These are phyloP conservation scores for Aspergillus sp. DNA, from an alignment of 2,329 filamentous ascomycete genomes.

Conservation along the genomic window DNA sequence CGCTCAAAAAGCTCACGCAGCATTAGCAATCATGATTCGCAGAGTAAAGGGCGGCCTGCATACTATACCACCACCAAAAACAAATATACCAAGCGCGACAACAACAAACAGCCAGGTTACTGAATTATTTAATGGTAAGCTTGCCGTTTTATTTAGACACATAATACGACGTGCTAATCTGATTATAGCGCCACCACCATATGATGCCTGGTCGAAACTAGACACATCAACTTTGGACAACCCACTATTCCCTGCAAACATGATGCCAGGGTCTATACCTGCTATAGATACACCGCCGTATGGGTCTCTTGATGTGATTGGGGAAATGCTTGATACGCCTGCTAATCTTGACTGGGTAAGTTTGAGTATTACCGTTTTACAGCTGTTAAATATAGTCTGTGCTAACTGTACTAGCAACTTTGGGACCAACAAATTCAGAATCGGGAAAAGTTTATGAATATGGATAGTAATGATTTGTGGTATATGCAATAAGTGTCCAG, in stretches of 20 bases:
- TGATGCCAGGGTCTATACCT: not conserved
- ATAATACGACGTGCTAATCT: not conserved
- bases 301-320: conserved; percentile 28
- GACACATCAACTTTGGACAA: not conserved
- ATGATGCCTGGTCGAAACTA: conserved; percentile 10
- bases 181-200: conserved; percentile 13
- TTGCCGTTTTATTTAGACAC: not conserved
- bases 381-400: not conserved
- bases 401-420: conserved; percentile 16
- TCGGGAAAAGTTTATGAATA: not conserved
- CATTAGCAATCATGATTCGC: conserved; percentile 30
- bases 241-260: not conserved
- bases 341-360: conserved; percentile 36
- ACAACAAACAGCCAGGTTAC: not conserved
- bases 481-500: not conserved
- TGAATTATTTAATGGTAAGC: not conserved
- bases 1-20: conserved; percentile 28
- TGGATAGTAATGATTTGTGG: not conserved
- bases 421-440: conserved; percentile 26
- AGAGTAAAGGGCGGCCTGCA: conserved; percentile 16
- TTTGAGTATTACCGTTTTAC: not conserved
- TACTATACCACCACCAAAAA: conserved; percentile 3
- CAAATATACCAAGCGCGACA: not conserved
- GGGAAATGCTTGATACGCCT: conserved; percentile 34
- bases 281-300: conserved; percentile 6